A percentile compares a stretch with the other conserved stretches of the same genome.
phyloP scores from a whole-genome alignment of 768 basidiomycete genomes.

The Mycena olivaceomarginata region DNA sequence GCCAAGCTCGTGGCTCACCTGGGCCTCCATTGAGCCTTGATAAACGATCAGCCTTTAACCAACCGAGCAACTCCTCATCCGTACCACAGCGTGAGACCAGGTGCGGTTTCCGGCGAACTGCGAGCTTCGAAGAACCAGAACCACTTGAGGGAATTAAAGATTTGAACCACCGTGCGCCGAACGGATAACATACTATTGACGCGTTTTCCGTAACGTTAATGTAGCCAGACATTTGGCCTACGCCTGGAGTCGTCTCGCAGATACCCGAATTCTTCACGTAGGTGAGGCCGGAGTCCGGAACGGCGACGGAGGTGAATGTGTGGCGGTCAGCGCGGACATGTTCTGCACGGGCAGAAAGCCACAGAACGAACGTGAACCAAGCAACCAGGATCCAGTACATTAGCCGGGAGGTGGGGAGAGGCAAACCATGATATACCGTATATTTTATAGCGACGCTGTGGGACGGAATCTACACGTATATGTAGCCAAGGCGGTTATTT shows the following conservation, averaged over 20 bases:
- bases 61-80: slow-evolving; percentile 33
- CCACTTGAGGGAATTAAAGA: slow-evolving; percentile 55
- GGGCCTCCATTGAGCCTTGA: slow-evolving; percentile 58
- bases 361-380: neutral
- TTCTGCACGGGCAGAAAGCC: neutral
- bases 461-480: neutral
- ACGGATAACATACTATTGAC: slow-evolving; percentile 67
- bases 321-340: neutral
- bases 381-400: slow-evolving; percentile 15
- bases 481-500: too few relatives aligned
- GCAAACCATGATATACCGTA: neutral
- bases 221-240: slow-evolving; percentile 78
- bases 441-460: neutral
- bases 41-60: neutral
- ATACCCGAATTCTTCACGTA: slow-evolving; percentile 76
- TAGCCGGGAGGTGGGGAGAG: neutral
- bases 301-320: slow-evolving; percentile 12
- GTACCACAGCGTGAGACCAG: slow-evolving; percentile 70
- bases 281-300: slow-evolving; percentile 15
- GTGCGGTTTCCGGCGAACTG: slow-evolving; percentile 64
- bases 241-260: slow-evolving; percentile 79
- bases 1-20: slow-evolving; percentile 21
- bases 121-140: slow-evolving; percentile 74
- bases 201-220: slow-evolving; percentile 73
- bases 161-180: neutral